These are phyloP conservation scores for Boletellus deceptivus DNA, from an alignment of 1,284 basidiomycete genomes.

Conservation along the genomic window DNA sequence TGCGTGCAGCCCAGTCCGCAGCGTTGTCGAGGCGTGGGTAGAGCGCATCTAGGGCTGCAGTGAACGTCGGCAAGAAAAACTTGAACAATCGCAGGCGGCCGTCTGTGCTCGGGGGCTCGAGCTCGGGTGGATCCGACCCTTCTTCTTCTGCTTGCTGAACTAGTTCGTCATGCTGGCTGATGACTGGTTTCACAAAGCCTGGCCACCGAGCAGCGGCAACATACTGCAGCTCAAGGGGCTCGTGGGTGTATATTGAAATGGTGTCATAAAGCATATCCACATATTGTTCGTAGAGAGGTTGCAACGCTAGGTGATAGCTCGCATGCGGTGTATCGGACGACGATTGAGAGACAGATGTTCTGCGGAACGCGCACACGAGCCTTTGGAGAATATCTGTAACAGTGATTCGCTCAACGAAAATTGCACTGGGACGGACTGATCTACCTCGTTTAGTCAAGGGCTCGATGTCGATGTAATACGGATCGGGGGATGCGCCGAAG, in stretches of 20 bases:
- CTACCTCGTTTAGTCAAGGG: conserved; percentile 64
- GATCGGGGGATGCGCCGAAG: conserved; percentile 71
- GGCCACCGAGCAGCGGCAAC: conserved; percentile 81
- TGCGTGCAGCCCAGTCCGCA: conserved; percentile 52
- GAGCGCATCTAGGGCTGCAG: conserved; percentile 58
- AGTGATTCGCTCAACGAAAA: not conserved
- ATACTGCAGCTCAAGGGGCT: conserved; percentile 72
- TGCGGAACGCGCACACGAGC: conserved; percentile 20
- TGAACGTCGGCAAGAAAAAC: conserved; percentile 60
- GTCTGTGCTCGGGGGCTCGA: conserved; percentile 49
- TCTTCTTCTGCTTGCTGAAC: conserved; percentile 22
- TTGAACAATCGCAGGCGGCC: conserved; percentile 59
- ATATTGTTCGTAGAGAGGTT: conserved; percentile 66
- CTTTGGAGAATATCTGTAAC: conserved; percentile 14
- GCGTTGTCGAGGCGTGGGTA: conserved; percentile 66
- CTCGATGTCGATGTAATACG: conserved; percentile 67
- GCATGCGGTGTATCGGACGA: conserved; percentile 25
- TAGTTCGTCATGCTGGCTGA: conserved; percentile 47
- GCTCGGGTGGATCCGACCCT: conserved; percentile 27
- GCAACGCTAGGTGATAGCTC: conserved; percentile 53
- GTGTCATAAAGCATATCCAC: conserved; percentile 60
- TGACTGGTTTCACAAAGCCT: conserved; percentile 64
- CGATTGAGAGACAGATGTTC: conserved; percentile 26
- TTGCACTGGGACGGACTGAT: conserved; percentile 35
- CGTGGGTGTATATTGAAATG: conserved; percentile 63